phyloP scores from a whole-genome alignment of 352 stramenopile genomes.

The Phytophthora nicotianae region DNA sequence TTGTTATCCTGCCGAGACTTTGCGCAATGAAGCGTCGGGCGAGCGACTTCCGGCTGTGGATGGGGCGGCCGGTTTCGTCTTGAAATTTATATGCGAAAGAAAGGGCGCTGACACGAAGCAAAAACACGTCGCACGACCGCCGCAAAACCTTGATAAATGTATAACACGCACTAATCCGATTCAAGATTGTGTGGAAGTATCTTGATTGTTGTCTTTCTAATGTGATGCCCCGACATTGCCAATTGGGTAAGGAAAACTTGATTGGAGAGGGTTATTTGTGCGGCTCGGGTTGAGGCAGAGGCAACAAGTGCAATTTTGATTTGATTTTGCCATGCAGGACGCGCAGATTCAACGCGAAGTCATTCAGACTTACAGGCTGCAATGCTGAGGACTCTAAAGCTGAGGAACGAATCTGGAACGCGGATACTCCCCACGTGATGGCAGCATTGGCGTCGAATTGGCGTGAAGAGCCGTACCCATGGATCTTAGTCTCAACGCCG shows the following conservation, averaged over 20 bases:
- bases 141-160: constrained; percentile 14
- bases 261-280: constrained; percentile 5
- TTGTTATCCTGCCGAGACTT: constrained; percentile 22
- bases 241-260: constrained; percentile 4
- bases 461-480: background rate
- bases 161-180: background rate
- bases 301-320: constrained; percentile 6
- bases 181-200: no score
- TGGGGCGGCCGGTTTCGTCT: constrained; percentile 18
- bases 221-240: background rate
- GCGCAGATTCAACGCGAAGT: constrained; percentile 9
- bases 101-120: constrained; percentile 26
- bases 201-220: background rate
- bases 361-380: background rate
- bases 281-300: constrained; percentile 34
- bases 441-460: background rate
- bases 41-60: constrained; percentile 10
- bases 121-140: constrained; percentile 35
- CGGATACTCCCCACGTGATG: background rate
- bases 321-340: constrained; percentile 22
- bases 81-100: constrained; percentile 34
- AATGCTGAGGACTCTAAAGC: background rate
- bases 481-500: constrained; percentile 27
- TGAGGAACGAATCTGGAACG: constrained; percentile 3
- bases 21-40: constrained; percentile 24